A percentile compares a stretch with the other conserved stretches of the same genome.
Conservation (phyloP, 352 stramenopile genomes). For the Plasmopara halstedii region DNA sequence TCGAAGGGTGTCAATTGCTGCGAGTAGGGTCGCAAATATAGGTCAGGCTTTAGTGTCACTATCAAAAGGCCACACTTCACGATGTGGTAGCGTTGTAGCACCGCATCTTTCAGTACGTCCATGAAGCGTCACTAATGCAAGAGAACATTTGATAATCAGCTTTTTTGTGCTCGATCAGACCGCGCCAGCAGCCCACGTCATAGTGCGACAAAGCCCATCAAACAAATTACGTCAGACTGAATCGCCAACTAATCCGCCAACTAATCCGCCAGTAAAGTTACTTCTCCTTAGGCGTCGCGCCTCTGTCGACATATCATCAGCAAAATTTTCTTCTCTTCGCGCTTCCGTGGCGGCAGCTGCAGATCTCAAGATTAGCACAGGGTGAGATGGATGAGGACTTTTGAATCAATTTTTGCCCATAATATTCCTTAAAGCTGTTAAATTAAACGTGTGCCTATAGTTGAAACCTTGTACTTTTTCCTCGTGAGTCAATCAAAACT, state of each 20-base stretch:
- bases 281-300: constrained; percentile 41
- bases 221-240: constrained; percentile 14
- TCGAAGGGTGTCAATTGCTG: constrained; percentile 7
- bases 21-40: background rate
- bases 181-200: background rate
- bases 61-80: constrained; percentile 6
- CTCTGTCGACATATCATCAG: constrained; percentile 4
- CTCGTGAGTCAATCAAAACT: no score
- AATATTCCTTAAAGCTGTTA: no score
- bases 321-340: constrained; percentile 11
- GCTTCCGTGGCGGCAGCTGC: constrained; percentile 5
- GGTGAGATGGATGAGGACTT: background rate
- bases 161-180: constrained; percentile 1
- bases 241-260: constrained; percentile 16
- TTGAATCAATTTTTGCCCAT: no score
- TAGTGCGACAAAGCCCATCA: constrained; percentile 4
- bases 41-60: constrained; percentile 5
- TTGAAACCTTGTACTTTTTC: no score
- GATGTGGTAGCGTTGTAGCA: constrained; percentile 7
- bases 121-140: background rate
- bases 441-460: no score
- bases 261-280: constrained; percentile 59
- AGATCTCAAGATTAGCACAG: background rate
- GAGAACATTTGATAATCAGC: constrained; percentile 2
- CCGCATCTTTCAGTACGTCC: constrained; percentile 1